Conservation (phyloP, 2,329 filamentous ascomycete species). For the Cercospora berteroae region DNA sequence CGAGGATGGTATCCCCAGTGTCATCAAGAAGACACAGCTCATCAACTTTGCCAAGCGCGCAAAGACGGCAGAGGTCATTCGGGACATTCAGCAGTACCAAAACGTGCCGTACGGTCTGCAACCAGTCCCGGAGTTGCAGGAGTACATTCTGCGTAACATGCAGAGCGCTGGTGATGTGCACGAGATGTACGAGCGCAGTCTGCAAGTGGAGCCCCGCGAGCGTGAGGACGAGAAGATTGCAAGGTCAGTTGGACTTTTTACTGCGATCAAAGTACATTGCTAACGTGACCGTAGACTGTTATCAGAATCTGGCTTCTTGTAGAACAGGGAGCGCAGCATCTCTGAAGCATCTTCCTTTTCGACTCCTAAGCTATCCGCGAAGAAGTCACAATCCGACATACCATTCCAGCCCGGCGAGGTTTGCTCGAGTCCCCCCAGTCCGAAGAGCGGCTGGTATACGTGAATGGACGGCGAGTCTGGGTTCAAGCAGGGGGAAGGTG, state of each 20-base stretch:
- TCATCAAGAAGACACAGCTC: slow-evolving; percentile 92
- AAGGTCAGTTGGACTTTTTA: slow-evolving; percentile 59
- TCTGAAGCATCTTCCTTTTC: slow-evolving; percentile 22
- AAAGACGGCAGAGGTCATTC: slow-evolving; percentile 97
- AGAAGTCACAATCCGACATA: slow-evolving; percentile 7
- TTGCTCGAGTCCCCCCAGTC: slow-evolving; percentile 7
- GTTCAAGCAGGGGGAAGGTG: background rate
- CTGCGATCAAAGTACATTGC: background rate
- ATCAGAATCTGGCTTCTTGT: slow-evolving; percentile 57
- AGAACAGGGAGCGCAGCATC: slow-evolving; percentile 24
- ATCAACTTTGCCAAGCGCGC: slow-evolving; percentile 99
- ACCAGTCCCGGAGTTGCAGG: slow-evolving; percentile 85
- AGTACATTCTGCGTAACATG: slow-evolving; percentile 97
- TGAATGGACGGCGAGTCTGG: background rate
- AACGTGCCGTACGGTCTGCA: slow-evolving; percentile 94
- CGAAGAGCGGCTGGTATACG: slow-evolving; percentile 16
- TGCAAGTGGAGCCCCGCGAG: slow-evolving; percentile 90
- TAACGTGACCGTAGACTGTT: slow-evolving; percentile 45
- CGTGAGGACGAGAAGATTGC: slow-evolving; percentile 99
- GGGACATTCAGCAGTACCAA: slow-evolving; percentile 97
- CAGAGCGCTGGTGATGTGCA: slow-evolving; percentile 92
- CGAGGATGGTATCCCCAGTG: slow-evolving; percentile 93
- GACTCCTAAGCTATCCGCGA: slow-evolving; percentile 12
- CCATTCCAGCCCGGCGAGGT: slow-evolving; percentile 8
- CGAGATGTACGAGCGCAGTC: slow-evolving; percentile 98